Base-by-base conservation (phyloP, 148 eudicot genomes). In the Amaranthus cruentus region DNA sequence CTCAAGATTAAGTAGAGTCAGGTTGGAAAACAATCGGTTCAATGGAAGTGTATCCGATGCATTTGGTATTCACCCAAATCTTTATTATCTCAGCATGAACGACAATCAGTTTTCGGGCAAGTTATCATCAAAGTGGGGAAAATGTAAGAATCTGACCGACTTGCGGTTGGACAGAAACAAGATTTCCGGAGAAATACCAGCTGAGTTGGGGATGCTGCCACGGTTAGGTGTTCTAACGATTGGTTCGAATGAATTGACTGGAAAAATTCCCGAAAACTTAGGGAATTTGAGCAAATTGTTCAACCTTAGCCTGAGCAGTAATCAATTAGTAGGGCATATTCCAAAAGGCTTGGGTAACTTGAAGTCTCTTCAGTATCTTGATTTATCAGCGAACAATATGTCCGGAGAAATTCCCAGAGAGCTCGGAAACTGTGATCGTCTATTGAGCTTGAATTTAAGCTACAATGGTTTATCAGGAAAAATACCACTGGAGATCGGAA, bases 1-100 rank as follows among this genome's bases (percentile, higher is more conserved):
- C 87, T 75, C 91, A 2, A 59, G 61, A 7, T 78, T 94, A 38
- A 47, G 51, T 53, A 77, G 96, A 78, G 84, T 94, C 68, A 75
- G 97, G 71, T 80, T 94, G 21, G 98, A 94, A 52, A 75, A 86
- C 55, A 94, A 94, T 70, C 84, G 80, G 54, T 87, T 94, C 55
- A 79, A 76, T 5, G 97, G 97, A 28, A 83, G 91, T 76, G 81
- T 94, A 52, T 75, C 96, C 5, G 78, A 84, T 11, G 86, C 85
- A 9, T 94, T 94, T 66, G 97, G 97, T 12, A 78, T 83, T 47
- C 89, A 94, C 65, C 87, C 78, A 6, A 62, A 77, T 64, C 91
- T 94, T 51, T 66, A 52, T 60, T 89, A 72, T 66, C 43, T 91
- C 60, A 78, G 81, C 67, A 71, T 88, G n/a, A 84, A 85, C 50